Conservation (phyloP, 441 rosid species). For the Brassica hybrid region DNA sequence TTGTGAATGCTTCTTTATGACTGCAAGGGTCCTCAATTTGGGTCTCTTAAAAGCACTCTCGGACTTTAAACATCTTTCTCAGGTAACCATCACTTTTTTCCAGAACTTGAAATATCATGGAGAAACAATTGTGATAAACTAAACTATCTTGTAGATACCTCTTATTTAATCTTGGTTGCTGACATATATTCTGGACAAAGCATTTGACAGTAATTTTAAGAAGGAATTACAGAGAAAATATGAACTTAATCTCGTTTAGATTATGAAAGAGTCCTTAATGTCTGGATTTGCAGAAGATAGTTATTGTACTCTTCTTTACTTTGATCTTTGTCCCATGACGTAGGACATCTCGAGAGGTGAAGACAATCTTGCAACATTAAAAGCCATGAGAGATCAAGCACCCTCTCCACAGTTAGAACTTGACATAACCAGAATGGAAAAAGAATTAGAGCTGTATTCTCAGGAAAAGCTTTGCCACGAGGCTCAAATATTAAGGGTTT, state of each 20-base stretch:
- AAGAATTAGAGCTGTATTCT: conserved; percentile 76
- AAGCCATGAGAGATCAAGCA: conserved; percentile 73
- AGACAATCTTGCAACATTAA: conserved; percentile 71
- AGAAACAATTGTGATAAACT: conserved; percentile 19
- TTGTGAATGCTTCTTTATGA: conserved; percentile 99
- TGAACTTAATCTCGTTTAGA: conserved; percentile 10
- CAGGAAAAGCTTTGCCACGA: conserved; percentile 96
- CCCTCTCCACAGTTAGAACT: conserved; percentile 67
- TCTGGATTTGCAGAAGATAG: conserved; percentile 19
- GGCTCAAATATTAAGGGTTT: conserved; percentile 95
- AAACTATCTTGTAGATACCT: conserved; percentile 17
- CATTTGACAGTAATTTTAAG: background rate
- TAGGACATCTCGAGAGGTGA: conserved; percentile 93
- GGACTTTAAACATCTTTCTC: conserved; percentile 95
- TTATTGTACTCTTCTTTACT: conserved; percentile 15
- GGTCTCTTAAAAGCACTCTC: conserved; percentile 96
- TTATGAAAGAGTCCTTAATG: conserved; percentile 13
- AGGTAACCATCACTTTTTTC: conserved; percentile 54
- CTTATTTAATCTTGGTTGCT: conserved; percentile 14
- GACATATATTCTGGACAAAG: conserved; percentile 10
- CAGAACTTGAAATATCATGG: background rate
- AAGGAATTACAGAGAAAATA: background rate
- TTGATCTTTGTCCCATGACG: conserved; percentile 10
- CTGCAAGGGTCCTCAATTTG: conserved; percentile 94
- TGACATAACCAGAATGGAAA: conserved; percentile 81